A percentile compares a stretch with the other conserved stretches of the same genome.
These are phyloP conservation scores for Tulasnella sp. DNA, from an alignment of 768 basidiomycete species.

Conservation along the genomic window DNA sequence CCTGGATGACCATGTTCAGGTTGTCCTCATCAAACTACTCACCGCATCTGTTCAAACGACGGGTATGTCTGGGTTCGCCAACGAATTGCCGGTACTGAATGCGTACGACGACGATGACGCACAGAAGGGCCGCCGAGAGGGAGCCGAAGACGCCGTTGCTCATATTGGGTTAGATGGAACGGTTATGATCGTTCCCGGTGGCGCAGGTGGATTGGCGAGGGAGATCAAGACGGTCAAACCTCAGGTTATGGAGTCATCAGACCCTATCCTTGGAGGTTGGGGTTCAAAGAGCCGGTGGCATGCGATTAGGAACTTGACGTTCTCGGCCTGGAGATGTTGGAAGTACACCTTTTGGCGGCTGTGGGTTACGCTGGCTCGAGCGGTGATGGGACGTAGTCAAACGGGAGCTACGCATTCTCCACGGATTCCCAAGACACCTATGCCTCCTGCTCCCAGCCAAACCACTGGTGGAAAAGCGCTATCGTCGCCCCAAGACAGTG, in stretches of 20 bases:
- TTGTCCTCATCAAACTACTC: not conserved
- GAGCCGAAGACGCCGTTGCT: not conserved
- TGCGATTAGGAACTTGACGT: not conserved
- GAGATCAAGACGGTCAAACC: slow-evolving; percentile 9
- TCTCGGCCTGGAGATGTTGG: not conserved
- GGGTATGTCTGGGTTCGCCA: not conserved
- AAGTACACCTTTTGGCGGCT: not conserved
- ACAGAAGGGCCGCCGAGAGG: not conserved
- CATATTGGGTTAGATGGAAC: not conserved
- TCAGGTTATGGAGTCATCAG: not conserved
- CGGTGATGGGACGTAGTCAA: not conserved
- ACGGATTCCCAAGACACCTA: not conserved
- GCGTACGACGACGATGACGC: not conserved
- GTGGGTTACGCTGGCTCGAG: not conserved
- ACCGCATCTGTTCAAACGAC: not conserved
- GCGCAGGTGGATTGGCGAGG: not conserved
- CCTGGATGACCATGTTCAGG: slow-evolving; percentile 1
- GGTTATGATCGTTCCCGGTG: not conserved
- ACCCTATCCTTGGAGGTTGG: slow-evolving; percentile 9
- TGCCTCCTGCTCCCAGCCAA: not conserved
- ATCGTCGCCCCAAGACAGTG: not conserved
- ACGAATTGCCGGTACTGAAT: slow-evolving; percentile 1
- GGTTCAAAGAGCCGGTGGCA: not conserved
- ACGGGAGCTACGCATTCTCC: not conserved
- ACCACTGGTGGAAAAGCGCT: not conserved